phyloP scores from a whole-genome alignment of 192 early-diverging fungal species.

The Oehlia diaphana region DNA sequence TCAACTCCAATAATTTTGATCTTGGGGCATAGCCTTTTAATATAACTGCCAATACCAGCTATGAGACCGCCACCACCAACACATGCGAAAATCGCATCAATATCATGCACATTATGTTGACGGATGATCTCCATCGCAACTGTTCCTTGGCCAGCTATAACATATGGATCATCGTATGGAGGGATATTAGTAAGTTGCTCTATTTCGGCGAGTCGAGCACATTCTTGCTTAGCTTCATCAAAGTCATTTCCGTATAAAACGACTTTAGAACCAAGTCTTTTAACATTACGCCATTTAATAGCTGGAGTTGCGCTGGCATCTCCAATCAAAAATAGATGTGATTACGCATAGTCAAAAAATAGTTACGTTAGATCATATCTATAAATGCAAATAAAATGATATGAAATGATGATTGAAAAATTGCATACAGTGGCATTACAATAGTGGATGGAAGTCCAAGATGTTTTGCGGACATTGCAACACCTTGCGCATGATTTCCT shows the following conservation, averaged over 20 bases:
- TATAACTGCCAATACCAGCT: conserved; percentile 88
- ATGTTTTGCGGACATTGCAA: conserved; percentile 89
- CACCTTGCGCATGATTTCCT: conserved; percentile 97
- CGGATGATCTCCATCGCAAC: conserved; percentile 85
- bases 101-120: conserved; percentile 59
- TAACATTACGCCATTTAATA: conserved; percentile 91
- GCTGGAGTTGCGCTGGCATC: conserved; percentile 53
- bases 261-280: conserved; percentile 86
- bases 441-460: conserved; percentile 93
- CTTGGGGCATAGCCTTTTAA: conserved; percentile 85
- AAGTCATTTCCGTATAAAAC: conserved; percentile 91
- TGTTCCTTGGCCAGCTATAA: conserved; percentile 99
- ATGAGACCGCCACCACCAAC: conserved; percentile 95
- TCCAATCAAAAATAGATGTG: background rate
- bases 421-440: conserved; percentile 84
- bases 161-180: conserved; percentile 96
- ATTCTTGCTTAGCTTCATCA: conserved; percentile 91
- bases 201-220: conserved; percentile 65
- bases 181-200: conserved; percentile 89
- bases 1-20: conserved; percentile 94
- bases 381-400: background rate
- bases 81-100: conserved; percentile 89
- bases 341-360: background rate
- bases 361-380: background rate
- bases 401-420: background rate